A percentile compares a stretch with the other conserved stretches of the same genome.
Evolutionary conservation across 345 rosid species (phyloP).

Genomic region (Populus davidiana): DNA sequence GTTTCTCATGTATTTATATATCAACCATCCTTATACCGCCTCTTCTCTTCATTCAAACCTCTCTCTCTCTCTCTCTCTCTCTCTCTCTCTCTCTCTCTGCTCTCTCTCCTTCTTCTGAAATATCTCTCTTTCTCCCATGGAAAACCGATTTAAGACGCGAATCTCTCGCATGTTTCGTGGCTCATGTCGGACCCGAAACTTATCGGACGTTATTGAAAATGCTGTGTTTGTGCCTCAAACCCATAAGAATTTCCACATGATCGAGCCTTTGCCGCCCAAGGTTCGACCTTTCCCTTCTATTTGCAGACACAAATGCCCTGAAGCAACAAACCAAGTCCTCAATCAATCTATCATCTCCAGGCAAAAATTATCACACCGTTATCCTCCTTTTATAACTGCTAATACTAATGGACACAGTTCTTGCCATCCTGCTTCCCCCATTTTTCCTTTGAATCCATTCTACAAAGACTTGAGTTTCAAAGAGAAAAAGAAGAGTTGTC

Average conservation of each 20-base stretch:
- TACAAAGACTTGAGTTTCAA: constrained; percentile 23
- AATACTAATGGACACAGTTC: constrained; percentile 3
- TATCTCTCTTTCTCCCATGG: constrained; percentile 38
- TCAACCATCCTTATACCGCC: background rate
- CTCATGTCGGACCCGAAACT: constrained; percentile 58
- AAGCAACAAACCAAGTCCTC: constrained; percentile 12
- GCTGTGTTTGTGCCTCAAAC: constrained; percentile 31
- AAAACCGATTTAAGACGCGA: constrained; percentile 52
- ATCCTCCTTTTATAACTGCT: constrained; percentile 21
- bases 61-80: background rate
- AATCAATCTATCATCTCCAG: constrained; percentile 25
- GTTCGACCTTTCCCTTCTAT: constrained; percentile 39
- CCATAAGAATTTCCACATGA: constrained; percentile 1
- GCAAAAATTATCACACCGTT: constrained; percentile 23
- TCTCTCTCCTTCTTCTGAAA: background rate
- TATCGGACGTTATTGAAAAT: constrained; percentile 56
- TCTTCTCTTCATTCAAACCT: background rate
- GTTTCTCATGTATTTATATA: background rate
- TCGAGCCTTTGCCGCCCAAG: constrained; percentile 23
- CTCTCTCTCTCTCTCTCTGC: background rate
- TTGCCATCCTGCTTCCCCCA: constrained; percentile 44
- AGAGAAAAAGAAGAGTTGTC: constrained; percentile 28
- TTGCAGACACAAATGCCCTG: constrained; percentile 37
- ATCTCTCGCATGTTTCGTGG: constrained; percentile 63
- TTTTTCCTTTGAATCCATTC: constrained; percentile 36